Evolutionary conservation across 805 yeast genomes (phyloP), one percentile per base, ranked within the genome.

Genomic region (Schwanniomyces pseudopolymorphus): DNA sequence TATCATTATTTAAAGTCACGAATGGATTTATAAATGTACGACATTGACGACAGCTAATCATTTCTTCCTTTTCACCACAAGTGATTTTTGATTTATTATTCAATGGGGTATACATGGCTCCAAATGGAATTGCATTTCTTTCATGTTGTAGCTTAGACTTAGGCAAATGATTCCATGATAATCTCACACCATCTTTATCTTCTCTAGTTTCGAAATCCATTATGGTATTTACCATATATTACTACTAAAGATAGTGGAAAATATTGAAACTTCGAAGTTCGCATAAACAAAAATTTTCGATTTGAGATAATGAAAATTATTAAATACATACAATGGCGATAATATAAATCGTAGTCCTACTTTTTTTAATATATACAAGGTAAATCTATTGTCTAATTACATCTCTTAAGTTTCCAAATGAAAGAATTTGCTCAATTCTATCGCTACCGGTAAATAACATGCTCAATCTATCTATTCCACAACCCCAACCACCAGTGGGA

Each of bases 401-500:
- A 63, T 87, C 91, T 28, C 80, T 78, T 4, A 89, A 57, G 40
- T 79, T 79, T 0, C 96, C 96, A 65, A 89, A 89, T 0, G 85
- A 70, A 27, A 89, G 63, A 1, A 89, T 95, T 10, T 80, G 79
- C 44, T 85, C 92, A 14, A 94, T 90, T 24, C 96, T 71, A 17
- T 69, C 69, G 35, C 77, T 66, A 0, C 80, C 84, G 3, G 86
- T 77, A 26, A 92, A 67, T 16, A 89, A 64, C 97, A 92, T 89
- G 43, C 84, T 83, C 31, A 94, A 64, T 44, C 99, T 67, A 60
- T 94, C 99, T 17, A 94, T 76, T 0, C 99, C 99, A 49, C 96
- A 70, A 0, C 99, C 99, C 88, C 97, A 88, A 0, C 99, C 99
- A 2, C 96, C 98, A 3, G 97, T 92, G 1, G 99, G 99, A 3